These are phyloP conservation scores for Comarum palustre DNA, from an alignment of 306 rosid species.

Conservation along the genomic window DNA sequence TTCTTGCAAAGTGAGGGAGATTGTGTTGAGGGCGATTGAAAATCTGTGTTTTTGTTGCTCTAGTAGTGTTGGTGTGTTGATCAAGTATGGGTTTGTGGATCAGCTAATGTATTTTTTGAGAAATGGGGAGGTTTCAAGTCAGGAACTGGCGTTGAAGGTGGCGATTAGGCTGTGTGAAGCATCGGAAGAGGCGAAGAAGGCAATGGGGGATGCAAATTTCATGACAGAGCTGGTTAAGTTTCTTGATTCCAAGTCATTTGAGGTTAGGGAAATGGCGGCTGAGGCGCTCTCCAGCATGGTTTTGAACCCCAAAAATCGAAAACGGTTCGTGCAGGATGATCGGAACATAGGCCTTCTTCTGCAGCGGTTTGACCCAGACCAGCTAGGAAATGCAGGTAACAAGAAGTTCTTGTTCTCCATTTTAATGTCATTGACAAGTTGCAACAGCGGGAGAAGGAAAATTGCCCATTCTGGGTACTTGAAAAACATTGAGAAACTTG, in stretches of 20 bases:
- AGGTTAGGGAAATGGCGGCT: slow-evolving; percentile 78
- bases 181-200: slow-evolving; percentile 72
- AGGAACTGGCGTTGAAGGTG: slow-evolving; percentile 69
- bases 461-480: slow-evolving; percentile 64
- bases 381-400: slow-evolving; percentile 47
- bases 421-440: slow-evolving; percentile 64
- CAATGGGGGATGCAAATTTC: slow-evolving; percentile 65
- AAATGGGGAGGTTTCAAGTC: slow-evolving; percentile 63
- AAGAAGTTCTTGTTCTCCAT: slow-evolving; percentile 60
- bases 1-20: slow-evolving; percentile 55
- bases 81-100: slow-evolving; percentile 60
- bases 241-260: slow-evolving; percentile 68
- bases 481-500: slow-evolving; percentile 76
- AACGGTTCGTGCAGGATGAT: slow-evolving; percentile 72
- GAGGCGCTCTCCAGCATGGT: slow-evolving; percentile 69
- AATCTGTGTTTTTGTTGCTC: slow-evolving; percentile 51
- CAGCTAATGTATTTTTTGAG: slow-evolving; percentile 55
- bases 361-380: slow-evolving; percentile 57
- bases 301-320: slow-evolving; percentile 63
- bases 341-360: slow-evolving; percentile 52
- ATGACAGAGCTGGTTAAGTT: slow-evolving; percentile 75
- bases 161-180: slow-evolving; percentile 52
- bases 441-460: slow-evolving; percentile 77
- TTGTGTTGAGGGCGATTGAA: slow-evolving; percentile 59
- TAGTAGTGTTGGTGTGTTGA: slow-evolving; percentile 39